These are phyloP conservation scores for Ustilago sp. DNA, from an alignment of 1,284 basidiomycete species.

Conservation along the genomic window DNA sequence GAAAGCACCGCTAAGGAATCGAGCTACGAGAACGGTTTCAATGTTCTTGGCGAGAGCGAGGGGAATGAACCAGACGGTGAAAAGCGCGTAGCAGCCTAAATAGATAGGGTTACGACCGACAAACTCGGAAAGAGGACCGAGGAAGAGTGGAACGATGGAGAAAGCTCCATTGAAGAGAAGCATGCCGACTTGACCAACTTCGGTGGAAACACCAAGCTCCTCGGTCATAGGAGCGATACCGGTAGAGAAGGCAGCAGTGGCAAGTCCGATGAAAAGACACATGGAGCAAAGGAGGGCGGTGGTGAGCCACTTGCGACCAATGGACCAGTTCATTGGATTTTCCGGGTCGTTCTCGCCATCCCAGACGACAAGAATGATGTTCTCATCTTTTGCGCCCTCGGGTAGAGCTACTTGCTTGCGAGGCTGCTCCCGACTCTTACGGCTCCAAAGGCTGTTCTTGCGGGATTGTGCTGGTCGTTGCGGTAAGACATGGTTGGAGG, in stretches of 20 bases:
- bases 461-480: slow-evolving; percentile 28
- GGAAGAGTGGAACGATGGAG: slow-evolving; percentile 61
- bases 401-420: slow-evolving; percentile 37
- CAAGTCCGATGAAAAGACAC: slow-evolving; percentile 66
- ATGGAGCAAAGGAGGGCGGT: slow-evolving; percentile 64
- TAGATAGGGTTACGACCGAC: slow-evolving; percentile 68
- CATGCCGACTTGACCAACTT: slow-evolving; percentile 68
- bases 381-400: slow-evolving; percentile 41
- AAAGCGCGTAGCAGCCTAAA: slow-evolving; percentile 65
- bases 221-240: slow-evolving; percentile 61
- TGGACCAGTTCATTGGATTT: slow-evolving; percentile 62
- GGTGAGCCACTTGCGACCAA: slow-evolving; percentile 53
- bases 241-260: slow-evolving; percentile 67
- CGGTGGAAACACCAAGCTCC: slow-evolving; percentile 63
- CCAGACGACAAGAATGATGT: slow-evolving; percentile 60
- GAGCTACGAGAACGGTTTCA: slow-evolving; percentile 62
- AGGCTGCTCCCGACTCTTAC: slow-evolving; percentile 42
- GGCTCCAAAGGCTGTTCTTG: slow-evolving; percentile 52
- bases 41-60: slow-evolving; percentile 68
- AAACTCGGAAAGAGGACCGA: slow-evolving; percentile 69
- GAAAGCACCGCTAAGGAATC: slow-evolving; percentile 66
- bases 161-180: slow-evolving; percentile 64
- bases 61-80: slow-evolving; percentile 66
- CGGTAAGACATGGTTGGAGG: background rate
- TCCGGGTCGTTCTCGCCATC: slow-evolving; percentile 58